phyloP scores from a whole-genome alignment of 441 rosid species.

The Euphorbia celastroides region DNA sequence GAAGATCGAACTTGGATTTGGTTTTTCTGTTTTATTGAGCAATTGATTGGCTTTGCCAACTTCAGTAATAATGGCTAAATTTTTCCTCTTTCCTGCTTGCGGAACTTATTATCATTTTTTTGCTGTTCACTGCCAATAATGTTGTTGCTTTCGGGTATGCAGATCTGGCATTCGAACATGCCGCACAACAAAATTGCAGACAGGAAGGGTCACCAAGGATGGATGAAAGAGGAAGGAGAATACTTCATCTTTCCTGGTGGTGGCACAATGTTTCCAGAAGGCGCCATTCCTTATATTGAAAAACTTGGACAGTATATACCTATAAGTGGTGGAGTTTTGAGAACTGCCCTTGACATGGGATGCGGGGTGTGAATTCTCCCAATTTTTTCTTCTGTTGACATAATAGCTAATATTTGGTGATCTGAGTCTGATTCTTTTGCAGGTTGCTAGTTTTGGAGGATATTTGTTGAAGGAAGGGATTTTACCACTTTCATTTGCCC shows the following conservation, averaged over 20 bases:
- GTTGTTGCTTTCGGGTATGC: slow-evolving; percentile 15
- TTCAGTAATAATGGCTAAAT: background rate
- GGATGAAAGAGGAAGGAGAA: slow-evolving; percentile 90
- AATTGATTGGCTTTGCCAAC: background rate
- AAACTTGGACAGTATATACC: slow-evolving; percentile 87
- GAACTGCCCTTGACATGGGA: slow-evolving; percentile 97
- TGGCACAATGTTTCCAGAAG: slow-evolving; percentile 96
- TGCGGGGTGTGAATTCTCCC: slow-evolving; percentile 63
- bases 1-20: slow-evolving; percentile 1
- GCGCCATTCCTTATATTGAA: slow-evolving; percentile 78
- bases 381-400: background rate
- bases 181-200: slow-evolving; percentile 90
- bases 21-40: background rate
- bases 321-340: slow-evolving; percentile 53
- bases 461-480: slow-evolving; percentile 64
- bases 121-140: background rate
- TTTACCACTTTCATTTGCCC: slow-evolving; percentile 81
- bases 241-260: slow-evolving; percentile 88
- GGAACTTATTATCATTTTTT: background rate
- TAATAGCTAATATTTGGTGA: background rate
- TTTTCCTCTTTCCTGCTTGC: background rate
- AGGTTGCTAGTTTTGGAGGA: slow-evolving; percentile 99
- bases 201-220: slow-evolving; percentile 96
- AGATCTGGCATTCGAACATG: slow-evolving; percentile 97
- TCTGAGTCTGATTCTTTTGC: slow-evolving; percentile 14